These are phyloP conservation scores for Vaccinium darrowii DNA, from an alignment of 148 eudicot species.

Conservation along the genomic window DNA sequence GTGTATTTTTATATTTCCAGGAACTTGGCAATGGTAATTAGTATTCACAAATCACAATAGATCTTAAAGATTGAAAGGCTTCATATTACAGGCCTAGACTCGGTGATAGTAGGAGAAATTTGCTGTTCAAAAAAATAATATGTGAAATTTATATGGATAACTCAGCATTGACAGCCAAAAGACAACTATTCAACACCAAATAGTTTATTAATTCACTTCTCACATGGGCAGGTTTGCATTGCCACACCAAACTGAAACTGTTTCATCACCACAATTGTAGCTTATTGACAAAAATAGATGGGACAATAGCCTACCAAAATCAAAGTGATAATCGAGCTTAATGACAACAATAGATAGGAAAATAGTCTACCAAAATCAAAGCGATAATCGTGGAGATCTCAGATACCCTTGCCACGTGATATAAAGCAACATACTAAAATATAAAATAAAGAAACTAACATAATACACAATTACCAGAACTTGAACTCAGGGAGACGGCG, in stretches of 20 bases:
- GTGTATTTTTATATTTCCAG: neutral
- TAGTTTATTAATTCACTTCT: too few species aligned
- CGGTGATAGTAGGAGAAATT: too few species aligned
- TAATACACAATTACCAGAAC: conserved; percentile 53
- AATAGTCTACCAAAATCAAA: neutral
- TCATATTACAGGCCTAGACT: too few species aligned
- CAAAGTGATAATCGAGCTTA: too few species aligned
- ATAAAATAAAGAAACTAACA: neutral
- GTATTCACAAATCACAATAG: neutral
- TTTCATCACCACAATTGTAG: neutral
- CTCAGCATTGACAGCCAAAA: neutral
- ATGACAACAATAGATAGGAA: neutral
- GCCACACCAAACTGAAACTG: neutral
- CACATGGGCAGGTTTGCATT: too few species aligned
- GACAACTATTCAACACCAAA: neutral
- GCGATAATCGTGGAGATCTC: neutral
- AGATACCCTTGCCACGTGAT: neutral
- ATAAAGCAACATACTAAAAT: neutral
- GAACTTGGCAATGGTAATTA: neutral
- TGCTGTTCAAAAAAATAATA: too few species aligned
- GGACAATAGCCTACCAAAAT: neutral
- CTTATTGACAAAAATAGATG: neutral
- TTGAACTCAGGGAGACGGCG: conserved; percentile 88
- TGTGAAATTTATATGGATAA: neutral
- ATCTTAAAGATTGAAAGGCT: neutral